Evolutionary conservation across 2,329 filamentous ascomycete genomes (phyloP).

Genomic region (Corinectria fuckeliana): DNA sequence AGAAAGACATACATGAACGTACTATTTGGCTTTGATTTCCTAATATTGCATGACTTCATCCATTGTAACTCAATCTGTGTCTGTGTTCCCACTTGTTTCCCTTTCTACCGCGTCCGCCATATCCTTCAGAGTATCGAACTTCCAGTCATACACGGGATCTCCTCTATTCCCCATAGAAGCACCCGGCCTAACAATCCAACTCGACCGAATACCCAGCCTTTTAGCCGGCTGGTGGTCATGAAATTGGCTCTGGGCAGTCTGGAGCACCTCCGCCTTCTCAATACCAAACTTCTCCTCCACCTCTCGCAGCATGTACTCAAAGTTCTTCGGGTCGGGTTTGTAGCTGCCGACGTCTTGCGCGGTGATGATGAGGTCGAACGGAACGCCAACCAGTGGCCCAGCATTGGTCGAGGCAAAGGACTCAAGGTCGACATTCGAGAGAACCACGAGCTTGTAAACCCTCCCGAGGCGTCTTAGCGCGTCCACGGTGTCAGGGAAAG

Average conservation of each 20-base stretch:
- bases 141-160: conserved; percentile 59
- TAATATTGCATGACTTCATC: neutral
- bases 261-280: conserved; percentile 61
- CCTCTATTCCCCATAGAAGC: conserved; percentile 49
- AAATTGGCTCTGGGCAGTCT: conserved; percentile 73
- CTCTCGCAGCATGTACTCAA: conserved; percentile 66
- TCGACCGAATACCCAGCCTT: conserved; percentile 60
- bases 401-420: conserved; percentile 55
- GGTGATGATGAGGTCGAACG: conserved; percentile 69
- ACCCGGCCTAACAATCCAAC: conserved; percentile 65
- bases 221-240: conserved; percentile 73
- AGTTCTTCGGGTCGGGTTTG: conserved; percentile 72
- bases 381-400: conserved; percentile 54
- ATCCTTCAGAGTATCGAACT: conserved; percentile 63
- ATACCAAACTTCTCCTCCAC: conserved; percentile 62
- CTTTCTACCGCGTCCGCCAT: conserved; percentile 57
- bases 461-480: conserved; percentile 58
- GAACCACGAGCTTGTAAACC: conserved; percentile 63
- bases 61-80: no score
- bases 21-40: neutral
- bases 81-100: conserved; percentile 14
- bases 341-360: conserved; percentile 75
- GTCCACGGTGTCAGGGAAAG: conserved; percentile 65
- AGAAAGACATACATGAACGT: no score
- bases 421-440: conserved; percentile 63